Evolutionary conservation across 768 basidiomycete species (phyloP), one percentile per base, ranked within the genome.

Genomic region (Pholiota conissans): DNA sequence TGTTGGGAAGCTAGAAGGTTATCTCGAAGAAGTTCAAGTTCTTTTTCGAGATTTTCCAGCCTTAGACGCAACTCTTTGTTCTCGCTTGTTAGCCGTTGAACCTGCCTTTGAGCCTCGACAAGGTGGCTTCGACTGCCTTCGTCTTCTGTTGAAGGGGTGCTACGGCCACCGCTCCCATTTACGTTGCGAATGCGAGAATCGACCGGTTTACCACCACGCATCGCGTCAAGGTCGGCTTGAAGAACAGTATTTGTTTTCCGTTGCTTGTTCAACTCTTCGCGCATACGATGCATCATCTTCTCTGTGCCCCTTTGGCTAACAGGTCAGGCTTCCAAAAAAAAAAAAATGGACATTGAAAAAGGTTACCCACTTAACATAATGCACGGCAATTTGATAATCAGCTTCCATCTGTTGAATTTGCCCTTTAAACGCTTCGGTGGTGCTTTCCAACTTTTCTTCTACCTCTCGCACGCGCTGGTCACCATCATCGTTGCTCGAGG

Each of bases 231-330:
- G 64, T 98, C 93, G n/a, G 82, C 73, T 69, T 98, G 93, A 26
- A 98, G 84, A 56, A 81, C 77, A 42, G 86, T 77, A 67, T 94
- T 95, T 45, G 86, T 73, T 47, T 79, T 79, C 76, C 97, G 98
- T 73, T 96, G 92, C 75, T 91, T 95, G 62, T 84, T 90, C 56
- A 98, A 76, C 68, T 98, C 97, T 56, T 95, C 96, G 72, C 94
- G 92, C 89, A 98, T 93, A 64, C 90, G 86, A 63, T 94, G 86
- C 79, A 98, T 90, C 86, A 98, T 94, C 76, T 95, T 97, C 73
- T 98, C 97, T 1, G 95, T 98, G 45, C 93, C 93, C 82, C 92
- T 94, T 68, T 22, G 58, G 60, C 30, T 62, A 27, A 26, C 58
- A 55, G 35, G 32, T 32, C 65, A 56, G 32, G 28, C 61, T 65